Evolutionary conservation across 768 basidiomycete genomes (phyloP).

Genomic region (Sarcomyxa edulis): DNA sequence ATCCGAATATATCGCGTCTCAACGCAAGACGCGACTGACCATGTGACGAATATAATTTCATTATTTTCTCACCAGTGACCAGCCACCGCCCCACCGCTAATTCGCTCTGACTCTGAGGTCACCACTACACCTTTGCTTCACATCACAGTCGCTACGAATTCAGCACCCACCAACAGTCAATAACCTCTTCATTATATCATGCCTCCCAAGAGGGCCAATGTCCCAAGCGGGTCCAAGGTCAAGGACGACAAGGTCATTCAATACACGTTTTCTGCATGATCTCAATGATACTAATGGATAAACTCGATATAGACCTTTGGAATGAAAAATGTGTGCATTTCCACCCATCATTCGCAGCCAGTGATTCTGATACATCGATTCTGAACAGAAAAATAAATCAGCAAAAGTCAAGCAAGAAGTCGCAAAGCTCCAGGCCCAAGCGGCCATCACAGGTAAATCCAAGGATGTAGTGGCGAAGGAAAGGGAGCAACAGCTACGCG

Average conservation of each 20-base stretch:
- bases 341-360: background rate
- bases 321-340: conserved; percentile 71
- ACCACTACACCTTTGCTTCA: too few species aligned
- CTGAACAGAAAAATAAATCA: conserved; percentile 91
- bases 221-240: conserved; percentile 55
- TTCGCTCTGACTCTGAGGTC: too few species aligned
- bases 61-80: too few species aligned
- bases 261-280: conserved; percentile 13
- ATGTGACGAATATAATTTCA: too few species aligned
- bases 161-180: too few species aligned
- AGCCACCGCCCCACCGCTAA: too few species aligned
- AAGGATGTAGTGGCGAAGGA: conserved; percentile 78
- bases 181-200: too few species aligned
- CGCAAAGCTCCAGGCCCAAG: conserved; percentile 73
- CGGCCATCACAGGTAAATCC: conserved; percentile 72
- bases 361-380: conserved; percentile 4
- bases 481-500: conserved; percentile 73
- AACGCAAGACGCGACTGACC: too few species aligned
- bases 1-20: too few species aligned
- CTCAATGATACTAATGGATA: conserved; percentile 21
- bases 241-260: conserved; percentile 74
- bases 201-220: conserved; percentile 67
- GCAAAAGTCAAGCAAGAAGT: conserved; percentile 88
- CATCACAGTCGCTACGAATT: too few species aligned
- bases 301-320: conserved; percentile 65